Evolutionary conservation across 192 early-diverging fungal species (phyloP), one percentile per base, ranked within the genome.

Genomic region (Rhizoclosmatium sp.): DNA sequence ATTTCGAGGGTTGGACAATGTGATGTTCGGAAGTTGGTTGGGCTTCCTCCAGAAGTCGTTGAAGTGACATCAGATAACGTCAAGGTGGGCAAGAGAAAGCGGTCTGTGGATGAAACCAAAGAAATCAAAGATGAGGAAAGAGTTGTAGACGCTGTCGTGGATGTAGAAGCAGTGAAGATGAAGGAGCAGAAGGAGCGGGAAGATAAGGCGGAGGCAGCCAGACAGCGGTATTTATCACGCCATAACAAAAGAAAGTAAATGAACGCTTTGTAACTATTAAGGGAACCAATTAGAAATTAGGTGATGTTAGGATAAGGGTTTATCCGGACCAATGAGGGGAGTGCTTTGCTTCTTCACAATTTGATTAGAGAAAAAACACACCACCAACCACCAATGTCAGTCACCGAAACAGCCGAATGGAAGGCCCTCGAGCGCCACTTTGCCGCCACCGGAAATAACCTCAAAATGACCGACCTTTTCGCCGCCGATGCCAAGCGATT

Each of bases 341-440:
- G 5, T 54, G 5, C 16, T 54, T 16, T 16, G 51, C 51, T 54
- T 54, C 51, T 54, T 7, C 5, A 54, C 16, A 12, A 12, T 54
- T 16, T 54, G 5, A 54, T 54, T 16, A 54, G 16, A 54, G 16
- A 54, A 54, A 69, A 69, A 69, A 23, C 7, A 69, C 67, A 69
- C 9, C 39, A 45, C 19, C 21, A 65, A 65, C 16, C 10, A 31
- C 16, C 58, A 40, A 23, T 69, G 31, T 40, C 65, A 54, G 84
- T 85, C 19, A 88, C 85, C 16, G 16, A 67, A 44, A 64, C 70
- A 65, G 51, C 78, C 12, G 82, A 94, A 75, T 99, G 97, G 95
- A 86, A 94, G 81, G 90, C 88, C n/a, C 93, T 99, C 62, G 93
- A 98, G 88, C 85, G 81, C 44, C 93, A 98, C 85, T 97, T 97